phyloP scores from a whole-genome alignment of 163 green algal species.

The Chloromonas sp. region DNA sequence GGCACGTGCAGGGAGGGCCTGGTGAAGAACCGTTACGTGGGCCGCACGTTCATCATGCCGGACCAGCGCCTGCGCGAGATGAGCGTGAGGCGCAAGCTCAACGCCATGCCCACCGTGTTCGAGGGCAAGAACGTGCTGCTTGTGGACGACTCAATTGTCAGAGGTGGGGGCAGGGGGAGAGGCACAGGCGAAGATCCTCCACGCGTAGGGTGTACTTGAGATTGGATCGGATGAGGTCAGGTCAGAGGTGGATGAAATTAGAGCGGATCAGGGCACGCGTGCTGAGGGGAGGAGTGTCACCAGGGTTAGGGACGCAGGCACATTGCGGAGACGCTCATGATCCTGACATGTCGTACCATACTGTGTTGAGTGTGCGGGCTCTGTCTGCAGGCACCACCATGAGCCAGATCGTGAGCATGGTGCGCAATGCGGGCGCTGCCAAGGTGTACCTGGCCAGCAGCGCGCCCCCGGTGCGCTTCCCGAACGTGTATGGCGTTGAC shows the following conservation, averaged over 20 bases:
- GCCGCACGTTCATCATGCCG: constrained; percentile 98
- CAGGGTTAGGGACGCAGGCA: too few relatives aligned
- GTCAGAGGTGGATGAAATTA: too few relatives aligned
- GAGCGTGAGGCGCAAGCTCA: constrained; percentile 87
- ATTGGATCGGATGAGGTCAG: too few relatives aligned
- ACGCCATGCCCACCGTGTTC: constrained; percentile 74
- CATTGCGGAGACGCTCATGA: too few relatives aligned
- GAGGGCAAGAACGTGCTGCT: constrained; percentile 79
- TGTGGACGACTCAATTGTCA: constrained; percentile 95
- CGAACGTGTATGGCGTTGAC: constrained; percentile 98
- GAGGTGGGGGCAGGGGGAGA: constrained; percentile 36
- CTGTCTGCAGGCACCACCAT: constrained; percentile 78
- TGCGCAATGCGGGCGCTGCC: constrained; percentile 74
- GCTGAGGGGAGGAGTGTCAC: too few relatives aligned
- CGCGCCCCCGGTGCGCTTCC: constrained; percentile 81
- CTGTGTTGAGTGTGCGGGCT: too few relatives aligned
- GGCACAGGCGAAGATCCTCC: too few relatives aligned
- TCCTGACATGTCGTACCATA: too few relatives aligned
- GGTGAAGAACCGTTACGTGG: constrained; percentile 97
- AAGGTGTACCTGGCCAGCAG: constrained; percentile 91
- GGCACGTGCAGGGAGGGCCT: constrained; percentile 66
- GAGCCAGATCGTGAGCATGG: constrained; percentile 53
- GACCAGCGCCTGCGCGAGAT: constrained; percentile 79
- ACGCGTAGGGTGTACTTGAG: too few relatives aligned
- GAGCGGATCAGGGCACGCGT: too few relatives aligned